phyloP scores from a whole-genome alignment of 257 asterid genomes.

The Solanum pennellii region DNA sequence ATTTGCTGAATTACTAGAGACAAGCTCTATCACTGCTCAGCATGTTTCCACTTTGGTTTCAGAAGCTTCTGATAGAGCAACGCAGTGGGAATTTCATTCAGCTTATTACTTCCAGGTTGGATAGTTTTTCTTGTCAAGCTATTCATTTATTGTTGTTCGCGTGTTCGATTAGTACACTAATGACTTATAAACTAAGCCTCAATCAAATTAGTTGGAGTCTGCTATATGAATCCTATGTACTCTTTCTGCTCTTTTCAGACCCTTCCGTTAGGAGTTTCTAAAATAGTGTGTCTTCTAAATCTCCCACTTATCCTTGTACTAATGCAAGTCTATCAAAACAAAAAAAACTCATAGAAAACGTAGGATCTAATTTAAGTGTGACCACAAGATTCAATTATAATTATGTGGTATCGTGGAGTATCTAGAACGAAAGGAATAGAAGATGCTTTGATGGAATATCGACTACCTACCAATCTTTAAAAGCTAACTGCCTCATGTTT shows the following conservation, averaged over 20 bases:
- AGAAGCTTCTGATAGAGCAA: constrained; percentile 58
- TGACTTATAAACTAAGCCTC: not conserved
- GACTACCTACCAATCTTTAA: too few relatives aligned
- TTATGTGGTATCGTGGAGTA: not conserved
- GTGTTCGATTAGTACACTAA: not conserved
- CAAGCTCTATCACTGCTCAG: constrained; percentile 46
- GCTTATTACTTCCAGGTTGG: constrained; percentile 85
- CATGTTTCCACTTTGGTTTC: constrained; percentile 33
- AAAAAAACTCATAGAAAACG: not conserved
- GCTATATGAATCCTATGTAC: not conserved
- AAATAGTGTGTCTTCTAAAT: not conserved
- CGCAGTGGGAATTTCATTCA: constrained; percentile 76
- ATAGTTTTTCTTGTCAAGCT: not conserved
- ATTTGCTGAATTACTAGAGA: constrained; percentile 85
- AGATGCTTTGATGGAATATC: too few relatives aligned
- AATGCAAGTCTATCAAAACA: not conserved
- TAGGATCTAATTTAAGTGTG: not conserved
- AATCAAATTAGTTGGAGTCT: not conserved
- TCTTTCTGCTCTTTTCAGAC: not conserved
- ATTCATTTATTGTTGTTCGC: not conserved
- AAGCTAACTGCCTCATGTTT: too few relatives aligned
- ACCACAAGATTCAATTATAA: not conserved
- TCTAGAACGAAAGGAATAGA: too few relatives aligned
- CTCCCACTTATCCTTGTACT: not conserved
- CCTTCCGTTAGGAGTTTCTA: not conserved